Evolutionary conservation across 352 stramenopile species (phyloP), one percentile per base, ranked within the genome.

Genomic region (Phytophthora niederhauseri): DNA sequence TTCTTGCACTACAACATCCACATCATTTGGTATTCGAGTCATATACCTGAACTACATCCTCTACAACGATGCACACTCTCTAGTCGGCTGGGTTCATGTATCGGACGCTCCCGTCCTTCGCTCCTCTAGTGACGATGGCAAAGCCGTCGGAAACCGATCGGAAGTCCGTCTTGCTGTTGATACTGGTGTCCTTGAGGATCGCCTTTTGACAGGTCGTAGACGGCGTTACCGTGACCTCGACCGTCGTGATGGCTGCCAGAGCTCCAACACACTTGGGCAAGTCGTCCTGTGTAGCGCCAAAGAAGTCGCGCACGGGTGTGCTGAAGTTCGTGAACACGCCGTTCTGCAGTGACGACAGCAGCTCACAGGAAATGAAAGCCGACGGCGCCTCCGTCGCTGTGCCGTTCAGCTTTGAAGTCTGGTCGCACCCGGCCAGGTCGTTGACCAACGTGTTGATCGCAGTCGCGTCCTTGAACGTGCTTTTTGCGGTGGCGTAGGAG

Each of bases 251-350:
- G 0, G 71, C 72, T 12, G 82, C 78, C 30, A 92, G 58, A 4
- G 84, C 70, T 9, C 76, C 66, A 31, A 91, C 74, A 50, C 84
- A 92, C 49, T 78, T 87, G 6, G 84, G 84, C 48, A 91, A 53
- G 20, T 91, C 62, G 20, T 78, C 64, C 22, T 72, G 53, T 0
- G 79, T 70, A 7, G 64, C 76, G 24, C 80, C 73, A 48, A 89
- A 91, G 28, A 85, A 80, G 12, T 80, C 48, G 8, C 82, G 82
- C 19, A 91, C 78, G n/a, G 79, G 78, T 8, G 79, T 69, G 50
- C 84, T 92, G 49, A 89, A 90, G 61, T 89, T 92, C 14, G 82
- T 91, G 59, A 92, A 91, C 11, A 87, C 82, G n/a, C 84, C 81
- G 52, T 92, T 92, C 63, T 89, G 79, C 48, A 89, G 64, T 8